Base-by-base conservation (phyloP, 2,329 filamentous ascomycete species). In the Alternaria ventricosa region DNA sequence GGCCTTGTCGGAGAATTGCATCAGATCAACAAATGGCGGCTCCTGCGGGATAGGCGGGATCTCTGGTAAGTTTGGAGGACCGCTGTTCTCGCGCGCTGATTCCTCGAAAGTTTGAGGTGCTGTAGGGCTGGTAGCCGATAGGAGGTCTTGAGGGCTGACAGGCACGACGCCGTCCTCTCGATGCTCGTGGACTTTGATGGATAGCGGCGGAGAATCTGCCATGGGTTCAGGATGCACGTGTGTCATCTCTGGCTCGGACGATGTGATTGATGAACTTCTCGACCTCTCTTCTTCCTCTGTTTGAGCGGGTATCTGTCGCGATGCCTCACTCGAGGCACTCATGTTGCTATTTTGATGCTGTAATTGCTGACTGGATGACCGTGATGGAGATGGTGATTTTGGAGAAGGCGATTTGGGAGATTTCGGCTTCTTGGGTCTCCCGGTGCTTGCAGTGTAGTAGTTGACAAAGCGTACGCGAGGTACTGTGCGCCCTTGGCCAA, bases 391-490 rank as follows among this genome's bases (percentile, higher is more conserved):
- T 10, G 74, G 69, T 5, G 71, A 74, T 25, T 74, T 75, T 2
- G 68, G 66, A 6, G 72, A 71, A 12, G 73, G 67, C 9, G 71
- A 73, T 13, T 73, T 74, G 23, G 80, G 79, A 70, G 91, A 75
- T 62, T 81, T 81, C 6, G 79, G 77, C 67, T 80, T 82, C 71
- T 84, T 94, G 3, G 86, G 85, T 62, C 88, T 85, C 4, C 94
- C 94, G 10, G 91, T 90, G 68, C 92, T 94, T n/a, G 92, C 87
- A 1, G 94, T 97, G 76, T 95, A 97, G 77, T 97, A 97, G 75
- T 97, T 97, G 61, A 93, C 85, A 72, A 97, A 97, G 15, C 93
- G 87, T 11, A 96, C 87, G 56, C 90, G 84, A 3, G 83, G 82
- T 2, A 82, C 81, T 67, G 65, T 73, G 50, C 55, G 71, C 55